phyloP scores from a whole-genome alignment of 306 rosid species.

The Hippophae tibetana region DNA sequence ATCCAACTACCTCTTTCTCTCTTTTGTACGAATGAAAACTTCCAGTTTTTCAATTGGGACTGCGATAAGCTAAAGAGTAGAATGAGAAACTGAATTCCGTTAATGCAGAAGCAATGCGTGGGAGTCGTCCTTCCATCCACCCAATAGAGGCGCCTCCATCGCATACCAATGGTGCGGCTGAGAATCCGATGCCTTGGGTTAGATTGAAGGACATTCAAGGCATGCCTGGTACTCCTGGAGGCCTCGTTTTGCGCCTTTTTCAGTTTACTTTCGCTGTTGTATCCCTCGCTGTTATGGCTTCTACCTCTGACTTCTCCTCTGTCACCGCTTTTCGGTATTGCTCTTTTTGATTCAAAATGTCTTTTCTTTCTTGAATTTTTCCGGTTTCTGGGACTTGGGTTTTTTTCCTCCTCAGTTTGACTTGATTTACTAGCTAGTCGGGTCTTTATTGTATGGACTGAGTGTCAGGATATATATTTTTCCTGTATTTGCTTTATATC shows the following conservation, averaged over 20 bases:
- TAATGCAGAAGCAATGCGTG: conserved; percentile 17
- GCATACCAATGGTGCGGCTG: conserved; percentile 8
- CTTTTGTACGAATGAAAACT: too few relatives aligned
- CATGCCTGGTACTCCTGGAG: conserved; percentile 39
- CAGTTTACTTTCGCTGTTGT: conserved; percentile 35
- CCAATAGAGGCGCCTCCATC: conserved; percentile 31
- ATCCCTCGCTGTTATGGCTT: conserved; percentile 34
- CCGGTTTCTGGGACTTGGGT: background rate
- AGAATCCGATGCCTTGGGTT: conserved; percentile 26
- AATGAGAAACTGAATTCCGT: too few relatives aligned
- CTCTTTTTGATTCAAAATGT: background rate
- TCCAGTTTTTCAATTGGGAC: too few relatives aligned
- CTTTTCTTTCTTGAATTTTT: background rate
- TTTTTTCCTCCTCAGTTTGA: background rate
- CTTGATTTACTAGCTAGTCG: background rate
- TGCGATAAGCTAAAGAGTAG: too few relatives aligned
- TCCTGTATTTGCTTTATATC: too few relatives aligned
- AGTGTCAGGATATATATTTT: too few relatives aligned
- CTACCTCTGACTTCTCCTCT: conserved; percentile 39
- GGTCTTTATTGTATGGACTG: background rate
- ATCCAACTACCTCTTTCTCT: too few relatives aligned
- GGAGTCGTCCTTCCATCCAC: conserved; percentile 35
- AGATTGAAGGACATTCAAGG: conserved; percentile 33
- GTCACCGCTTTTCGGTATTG: conserved; percentile 46
- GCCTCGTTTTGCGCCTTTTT: conserved; percentile 30